Percentiles rank a stretch among this genome's conserved stretches.
phyloP scores from a whole-genome alignment of 2,329 filamentous ascomycete species.

The Colletotrichum viniferum region DNA sequence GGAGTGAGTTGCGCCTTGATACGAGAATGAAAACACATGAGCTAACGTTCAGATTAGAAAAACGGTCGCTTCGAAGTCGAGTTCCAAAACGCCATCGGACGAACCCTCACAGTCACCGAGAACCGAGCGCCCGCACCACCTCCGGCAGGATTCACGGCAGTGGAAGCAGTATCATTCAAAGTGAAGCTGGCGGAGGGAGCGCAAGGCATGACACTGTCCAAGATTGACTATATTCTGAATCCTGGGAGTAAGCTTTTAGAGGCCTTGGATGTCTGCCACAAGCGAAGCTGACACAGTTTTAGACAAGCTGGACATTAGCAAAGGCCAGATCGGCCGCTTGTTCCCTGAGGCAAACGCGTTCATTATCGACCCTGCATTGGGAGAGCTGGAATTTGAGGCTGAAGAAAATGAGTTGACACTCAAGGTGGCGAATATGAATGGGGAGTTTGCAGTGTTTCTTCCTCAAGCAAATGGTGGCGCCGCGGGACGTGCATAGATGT shows the following conservation, averaged over 20 bases:
- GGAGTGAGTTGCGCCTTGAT: constrained; percentile 27
- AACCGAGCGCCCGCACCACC: constrained; percentile 37
- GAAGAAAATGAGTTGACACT: constrained; percentile 43
- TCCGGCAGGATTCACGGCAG: constrained; percentile 38
- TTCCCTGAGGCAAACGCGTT: constrained; percentile 38
- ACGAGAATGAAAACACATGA: accelerated
- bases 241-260: constrained; percentile 31
- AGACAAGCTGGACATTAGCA: constrained; percentile 38
- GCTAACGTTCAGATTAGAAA: neutral
- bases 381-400: constrained; percentile 45
- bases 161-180: constrained; percentile 41
- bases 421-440: constrained; percentile 33
- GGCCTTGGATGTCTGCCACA: too few species aligned
- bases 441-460: constrained; percentile 37
- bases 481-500: neutral
- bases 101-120: constrained; percentile 40
- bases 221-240: constrained; percentile 44
- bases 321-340: constrained; percentile 38
- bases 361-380: constrained; percentile 36
- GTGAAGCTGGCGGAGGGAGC: constrained; percentile 36
- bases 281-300: neutral
- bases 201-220: constrained; percentile 36
- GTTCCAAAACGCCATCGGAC: constrained; percentile 37
- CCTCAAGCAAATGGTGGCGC: constrained; percentile 23
- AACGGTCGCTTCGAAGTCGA: constrained; percentile 43